phyloP scores from a whole-genome alignment of 495 filamentous ascomycete genomes.

The Cryomyces minteri region DNA sequence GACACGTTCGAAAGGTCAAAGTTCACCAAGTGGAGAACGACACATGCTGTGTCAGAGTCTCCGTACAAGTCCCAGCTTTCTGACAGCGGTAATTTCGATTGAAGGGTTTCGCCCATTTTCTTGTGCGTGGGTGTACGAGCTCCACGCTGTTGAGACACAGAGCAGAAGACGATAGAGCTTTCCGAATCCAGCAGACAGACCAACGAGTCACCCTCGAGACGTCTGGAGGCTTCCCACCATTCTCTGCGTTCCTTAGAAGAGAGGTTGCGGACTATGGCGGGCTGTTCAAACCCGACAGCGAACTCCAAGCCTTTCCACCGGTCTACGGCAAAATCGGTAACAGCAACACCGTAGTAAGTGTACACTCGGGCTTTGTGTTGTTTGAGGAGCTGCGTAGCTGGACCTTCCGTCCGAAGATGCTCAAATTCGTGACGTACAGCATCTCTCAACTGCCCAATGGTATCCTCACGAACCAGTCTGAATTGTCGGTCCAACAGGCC shows the following conservation, averaged over 20 bases:
- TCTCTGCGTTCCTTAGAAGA: slow-evolving; percentile 23
- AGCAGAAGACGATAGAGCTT: slow-evolving; percentile 33
- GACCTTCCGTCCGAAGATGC: background rate
- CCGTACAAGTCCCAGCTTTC: background rate
- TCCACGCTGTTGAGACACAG: slow-evolving; percentile 20
- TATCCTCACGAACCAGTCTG: slow-evolving; percentile 47
- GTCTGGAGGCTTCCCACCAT: slow-evolving; percentile 43
- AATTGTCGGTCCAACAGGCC: slow-evolving; percentile 55
- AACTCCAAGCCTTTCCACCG: slow-evolving; percentile 32
- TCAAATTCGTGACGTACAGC: slow-evolving; percentile 26
- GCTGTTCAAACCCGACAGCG: slow-evolving; percentile 37
- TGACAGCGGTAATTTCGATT: background rate
- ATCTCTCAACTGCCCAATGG: slow-evolving; percentile 41
- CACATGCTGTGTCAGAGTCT: background rate
- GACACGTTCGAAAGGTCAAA: background rate
- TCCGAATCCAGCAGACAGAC: slow-evolving; percentile 34
- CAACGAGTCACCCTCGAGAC: slow-evolving; percentile 35
- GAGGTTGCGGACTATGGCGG: slow-evolving; percentile 16
- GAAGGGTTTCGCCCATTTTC: background rate
- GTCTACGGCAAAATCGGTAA: slow-evolving; percentile 26
- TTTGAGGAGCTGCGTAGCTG: background rate
- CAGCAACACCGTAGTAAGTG: slow-evolving; percentile 22
- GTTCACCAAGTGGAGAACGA: background rate
- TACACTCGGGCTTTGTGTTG: slow-evolving; percentile 15
- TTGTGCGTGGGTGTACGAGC: background rate